Evolutionary conservation across 164 flowering plant species (phyloP), one percentile per base, ranked within the genome.

Genomic region (Aristolochia californica): DNA sequence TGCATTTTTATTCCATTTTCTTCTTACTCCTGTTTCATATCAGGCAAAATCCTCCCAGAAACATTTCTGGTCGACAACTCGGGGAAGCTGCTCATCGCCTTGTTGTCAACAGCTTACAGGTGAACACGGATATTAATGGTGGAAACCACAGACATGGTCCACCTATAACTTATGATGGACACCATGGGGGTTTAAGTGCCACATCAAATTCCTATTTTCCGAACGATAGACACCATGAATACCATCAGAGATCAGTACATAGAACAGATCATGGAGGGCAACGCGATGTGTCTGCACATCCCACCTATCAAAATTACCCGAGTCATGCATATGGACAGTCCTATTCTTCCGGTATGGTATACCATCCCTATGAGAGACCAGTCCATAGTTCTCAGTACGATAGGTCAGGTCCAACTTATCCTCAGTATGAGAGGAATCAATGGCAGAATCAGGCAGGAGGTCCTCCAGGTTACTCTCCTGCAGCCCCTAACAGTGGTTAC

Each of bases 11-110:
- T 54, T 16, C 38, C 13, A 5, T 11, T 10, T 14, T 57, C 34
- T 57, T 16, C 20, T 60, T 2, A 56, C 24, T 44, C 17, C 5
- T 15, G 1, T 43, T 49, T 20, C 12, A 24, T 5, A 53, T 71
- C 72, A 81, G 86, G 77, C 76, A 68, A 50, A 78, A 77, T 53
- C 81, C 77, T 16, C 73, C 75, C 30, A 86, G 87, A 66, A 23
- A 70, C 27, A 56, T 77, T 57, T 79, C 95, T 61, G 93, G 96
- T 18, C 72, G 77, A 43, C 84, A 84, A 58, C 93, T 94, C 45
- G 96, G 90, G 22, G 87, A 87, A 45, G 97, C 93, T 27, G 87
- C 97, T 22, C 95, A 81, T 62, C 75, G 99, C 18, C 85, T 93
- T 20, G 80, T 94, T 45, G 74, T 45, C 16, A 87, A 90, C 71